Conservation (phyloP, 164 flowering plant species). For the Kalanchoe fedtschenkoi region DNA sequence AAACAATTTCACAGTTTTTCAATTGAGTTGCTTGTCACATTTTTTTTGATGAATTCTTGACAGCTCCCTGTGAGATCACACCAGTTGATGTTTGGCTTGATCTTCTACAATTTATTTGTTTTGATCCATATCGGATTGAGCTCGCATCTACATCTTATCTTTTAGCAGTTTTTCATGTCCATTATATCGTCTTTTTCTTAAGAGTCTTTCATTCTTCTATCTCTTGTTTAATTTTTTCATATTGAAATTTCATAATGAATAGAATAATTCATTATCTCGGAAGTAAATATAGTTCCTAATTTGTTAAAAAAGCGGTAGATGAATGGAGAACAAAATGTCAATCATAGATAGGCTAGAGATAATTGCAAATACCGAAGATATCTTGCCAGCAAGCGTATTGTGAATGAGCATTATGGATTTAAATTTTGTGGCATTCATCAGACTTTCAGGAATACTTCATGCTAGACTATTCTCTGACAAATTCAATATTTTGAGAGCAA, state of each 20-base stretch:
- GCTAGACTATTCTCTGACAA: constrained; percentile 41
- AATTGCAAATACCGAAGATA: constrained; percentile 41
- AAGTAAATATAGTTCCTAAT: constrained; percentile 31
- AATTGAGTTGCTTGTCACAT: too few relatives aligned
- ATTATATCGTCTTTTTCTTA: too few relatives aligned
- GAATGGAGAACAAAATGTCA: constrained; percentile 52
- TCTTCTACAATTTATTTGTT: too few relatives aligned
- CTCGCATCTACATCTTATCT: too few relatives aligned
- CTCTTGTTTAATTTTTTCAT: too few relatives aligned
- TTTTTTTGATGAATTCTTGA: too few relatives aligned
- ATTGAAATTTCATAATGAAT: constrained; percentile 20
- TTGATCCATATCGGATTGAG: too few relatives aligned
- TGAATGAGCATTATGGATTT: constrained; percentile 40
- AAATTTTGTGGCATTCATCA: constrained; percentile 31
- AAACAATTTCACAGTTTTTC: too few relatives aligned
- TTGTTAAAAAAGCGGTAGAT: constrained; percentile 38
- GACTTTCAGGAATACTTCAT: constrained; percentile 40
- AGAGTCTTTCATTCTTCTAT: too few relatives aligned
- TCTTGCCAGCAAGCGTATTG: constrained; percentile 45
- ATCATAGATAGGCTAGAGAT: constrained; percentile 29
- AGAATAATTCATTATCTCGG: constrained; percentile 33
- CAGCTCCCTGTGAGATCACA: too few relatives aligned
- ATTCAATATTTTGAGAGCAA: constrained; percentile 39
- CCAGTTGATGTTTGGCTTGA: too few relatives aligned
- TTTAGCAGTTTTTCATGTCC: too few relatives aligned